Percentiles rank a stretch among this genome's conserved stretches.
Evolutionary conservation across 805 yeast genomes (phyloP).

Genomic region (Starmerella ratchasimensis): DNA sequence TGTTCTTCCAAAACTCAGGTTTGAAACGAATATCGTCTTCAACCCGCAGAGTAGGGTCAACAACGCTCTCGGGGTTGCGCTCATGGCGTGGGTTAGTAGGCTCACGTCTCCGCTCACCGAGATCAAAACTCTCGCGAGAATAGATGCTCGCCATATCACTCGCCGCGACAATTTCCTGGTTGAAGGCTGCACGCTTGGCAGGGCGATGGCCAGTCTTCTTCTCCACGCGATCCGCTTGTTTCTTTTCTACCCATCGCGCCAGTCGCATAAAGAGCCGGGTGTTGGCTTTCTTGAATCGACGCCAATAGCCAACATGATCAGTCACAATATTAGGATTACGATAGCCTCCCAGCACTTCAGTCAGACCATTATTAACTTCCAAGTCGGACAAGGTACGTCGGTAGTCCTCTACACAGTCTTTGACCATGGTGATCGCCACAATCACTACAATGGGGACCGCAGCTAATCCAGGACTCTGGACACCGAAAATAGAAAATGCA

Average conservation of each 20-base stretch:
- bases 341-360: constrained; percentile 45
- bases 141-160: constrained; percentile 17
- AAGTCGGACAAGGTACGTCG: constrained; percentile 50
- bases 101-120: constrained; percentile 16
- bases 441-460: constrained; percentile 75
- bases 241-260: constrained; percentile 17
- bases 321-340: constrained; percentile 46
- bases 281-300: constrained; percentile 48
- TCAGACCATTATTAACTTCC: constrained; percentile 57
- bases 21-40: constrained; percentile 32
- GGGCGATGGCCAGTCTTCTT: constrained; percentile 19
- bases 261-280: constrained; percentile 17
- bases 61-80: constrained; percentile 18
- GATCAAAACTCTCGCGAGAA: constrained; percentile 18
- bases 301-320: constrained; percentile 50
- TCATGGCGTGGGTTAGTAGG: constrained; percentile 2
- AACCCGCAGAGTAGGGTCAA: constrained; percentile 22
- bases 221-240: constrained; percentile 17
- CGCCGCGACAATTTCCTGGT: constrained; percentile 17
- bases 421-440: constrained; percentile 57
- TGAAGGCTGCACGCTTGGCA: constrained; percentile 10
- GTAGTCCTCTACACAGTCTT: constrained; percentile 70
- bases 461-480: constrained; percentile 55
- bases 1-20: constrained; percentile 57
- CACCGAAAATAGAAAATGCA: constrained; percentile 62